These are phyloP conservation scores for Alisma plantagoaquatica DNA, from an alignment of 106 monocot species.

Conservation along the genomic window DNA sequence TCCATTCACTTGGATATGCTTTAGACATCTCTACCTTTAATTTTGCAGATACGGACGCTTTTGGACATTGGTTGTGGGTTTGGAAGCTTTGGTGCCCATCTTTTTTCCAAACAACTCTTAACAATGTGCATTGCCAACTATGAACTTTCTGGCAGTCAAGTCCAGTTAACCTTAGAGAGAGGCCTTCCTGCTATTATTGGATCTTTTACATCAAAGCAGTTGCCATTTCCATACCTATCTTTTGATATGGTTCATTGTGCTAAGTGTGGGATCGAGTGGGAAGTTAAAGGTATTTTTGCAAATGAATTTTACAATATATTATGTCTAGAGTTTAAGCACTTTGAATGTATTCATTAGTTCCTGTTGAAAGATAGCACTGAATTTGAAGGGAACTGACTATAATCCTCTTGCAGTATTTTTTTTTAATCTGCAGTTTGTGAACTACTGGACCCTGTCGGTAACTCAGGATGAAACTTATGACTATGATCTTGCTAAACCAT, in stretches of 20 bases:
- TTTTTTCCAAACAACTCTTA: constrained; percentile 66
- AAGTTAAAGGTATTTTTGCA: constrained; percentile 70
- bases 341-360: no score
- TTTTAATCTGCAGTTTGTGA: no score
- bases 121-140: constrained; percentile 91
- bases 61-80: constrained; percentile 96
- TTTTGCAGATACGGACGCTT: constrained; percentile 70
- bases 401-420: no score
- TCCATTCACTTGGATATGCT: no score
- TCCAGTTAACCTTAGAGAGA: constrained; percentile 92
- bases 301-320: no score
- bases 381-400: no score
- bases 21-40: no score
- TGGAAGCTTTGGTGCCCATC: constrained; percentile 92
- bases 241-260: constrained; percentile 97
- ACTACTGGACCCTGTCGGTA: no score
- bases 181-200: constrained; percentile 91
- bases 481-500: no score
- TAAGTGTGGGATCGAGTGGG: constrained; percentile 79
- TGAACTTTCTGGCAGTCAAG: constrained; percentile 87
- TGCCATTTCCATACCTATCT: constrained; percentile 77
- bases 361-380: no score
- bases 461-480: no score
- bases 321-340: no score
- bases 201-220: constrained; percentile 62